Base-by-base conservation (phyloP, 768 basidiomycete genomes). In the Boletus patriciae region DNA sequence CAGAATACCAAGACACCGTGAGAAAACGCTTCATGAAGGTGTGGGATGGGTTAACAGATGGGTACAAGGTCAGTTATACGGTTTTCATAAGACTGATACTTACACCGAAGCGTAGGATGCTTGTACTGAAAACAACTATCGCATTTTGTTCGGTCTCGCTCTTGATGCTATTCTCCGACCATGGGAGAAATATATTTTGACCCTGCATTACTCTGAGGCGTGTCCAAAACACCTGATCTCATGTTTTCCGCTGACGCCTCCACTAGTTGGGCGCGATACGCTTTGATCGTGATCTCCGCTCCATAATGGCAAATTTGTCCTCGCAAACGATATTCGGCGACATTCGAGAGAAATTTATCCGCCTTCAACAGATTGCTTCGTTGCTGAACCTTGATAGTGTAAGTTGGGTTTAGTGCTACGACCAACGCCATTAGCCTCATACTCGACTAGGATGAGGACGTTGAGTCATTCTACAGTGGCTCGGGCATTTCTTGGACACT, bases 331-430 rank as follows among this genome's bases (percentile, higher is more conserved):
- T 83, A 6, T 94, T 93, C 71, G 93, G 94, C 10, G 93, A 95
- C 54, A 85, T 90, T 18, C 77, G 97, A 63, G 95, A 97, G 63
- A 96, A 95, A 72, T 97, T 98, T 67, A 74, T 87, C 23, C 80
- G 97, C 25, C 71, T 99, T 58, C 94, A 97, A 68, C 97, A 98
- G 71, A 90, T 98, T 58, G 89, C 92, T 15, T 97, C 90, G 5
- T 73, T 98, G 33, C 74, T 99, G 38, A 98, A 97, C 71, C 77
- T 98, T 41, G 94, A 97, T 66, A 78, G 73, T 52, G 92, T 90
- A 65, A 55, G 58, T 48, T 25, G 41, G 44, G 21, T 51, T 33
- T n/a, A 47, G 23, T 31, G 23, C 16, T 46, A 44, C 37, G 13
- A 25, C 5, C 8, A 46, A 58, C 12, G 43, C 37, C 36, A 25